Conservation (phyloP, 352 stramenopile species). For the Pythium grandisporangium region DNA sequence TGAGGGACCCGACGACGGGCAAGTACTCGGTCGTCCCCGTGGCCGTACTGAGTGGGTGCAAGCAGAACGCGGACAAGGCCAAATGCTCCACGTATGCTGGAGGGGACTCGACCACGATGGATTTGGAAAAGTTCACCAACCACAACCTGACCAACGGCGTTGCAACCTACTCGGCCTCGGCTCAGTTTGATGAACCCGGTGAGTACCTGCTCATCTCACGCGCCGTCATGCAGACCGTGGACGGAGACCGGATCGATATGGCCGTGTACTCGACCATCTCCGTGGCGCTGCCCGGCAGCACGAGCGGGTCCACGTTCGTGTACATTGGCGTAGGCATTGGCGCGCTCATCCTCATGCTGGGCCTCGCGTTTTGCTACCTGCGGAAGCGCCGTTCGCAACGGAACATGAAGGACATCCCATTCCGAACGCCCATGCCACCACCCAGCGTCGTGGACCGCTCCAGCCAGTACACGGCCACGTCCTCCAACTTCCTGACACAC, state of each 20-base stretch:
- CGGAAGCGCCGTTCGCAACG: constrained; percentile 48
- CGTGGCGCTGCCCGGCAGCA: constrained; percentile 39
- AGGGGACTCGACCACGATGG: constrained; percentile 41
- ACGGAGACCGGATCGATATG: constrained; percentile 72
- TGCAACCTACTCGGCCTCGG: constrained; percentile 39
- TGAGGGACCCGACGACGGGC: constrained; percentile 34
- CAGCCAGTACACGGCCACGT: constrained; percentile 53
- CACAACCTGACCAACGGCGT: constrained; percentile 54
- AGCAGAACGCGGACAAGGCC: constrained; percentile 28
- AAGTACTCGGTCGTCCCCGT: constrained; percentile 60
- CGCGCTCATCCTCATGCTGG: constrained; percentile 47
- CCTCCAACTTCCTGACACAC: constrained; percentile 60
- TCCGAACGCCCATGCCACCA: constrained; percentile 35
- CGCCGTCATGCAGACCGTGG: constrained; percentile 58
- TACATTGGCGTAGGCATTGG: constrained; percentile 70
- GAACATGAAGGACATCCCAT: constrained; percentile 67
- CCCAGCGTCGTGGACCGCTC: constrained; percentile 18
- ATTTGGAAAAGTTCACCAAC: constrained; percentile 35
- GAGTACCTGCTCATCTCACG: constrained; percentile 64
- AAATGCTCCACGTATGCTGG: constrained; percentile 68
- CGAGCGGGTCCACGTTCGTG: constrained; percentile 40
- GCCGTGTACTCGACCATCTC: constrained; percentile 68
- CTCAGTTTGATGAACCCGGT: constrained; percentile 44
- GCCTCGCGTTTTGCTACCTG: constrained; percentile 59
- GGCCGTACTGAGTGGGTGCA: constrained; percentile 61